These are phyloP conservation scores for Thalassia testudinum DNA, from an alignment of 116 monocot species.

Conservation along the genomic window DNA sequence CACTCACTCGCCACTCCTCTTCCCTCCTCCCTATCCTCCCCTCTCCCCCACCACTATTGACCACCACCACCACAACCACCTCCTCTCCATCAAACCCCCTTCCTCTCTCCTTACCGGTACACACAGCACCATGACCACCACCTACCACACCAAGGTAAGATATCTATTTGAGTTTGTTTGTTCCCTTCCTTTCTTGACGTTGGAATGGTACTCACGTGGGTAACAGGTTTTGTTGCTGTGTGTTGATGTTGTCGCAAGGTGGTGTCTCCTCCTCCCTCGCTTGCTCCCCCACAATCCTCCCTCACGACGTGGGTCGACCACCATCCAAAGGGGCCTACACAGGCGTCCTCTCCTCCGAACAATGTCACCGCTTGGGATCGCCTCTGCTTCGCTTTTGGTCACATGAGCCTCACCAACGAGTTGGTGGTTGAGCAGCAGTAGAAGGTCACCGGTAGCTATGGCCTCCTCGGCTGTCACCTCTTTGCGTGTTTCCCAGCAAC, in stretches of 20 bases:
- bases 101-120: conserved; percentile 10
- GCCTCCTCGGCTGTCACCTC: conserved; percentile 6
- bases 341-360: conserved; percentile 18
- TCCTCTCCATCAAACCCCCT: conserved; percentile 24
- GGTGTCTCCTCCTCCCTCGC: not conserved
- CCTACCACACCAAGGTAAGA: conserved; percentile 11
- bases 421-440: not conserved
- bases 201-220: not conserved
- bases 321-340: conserved; percentile 17
- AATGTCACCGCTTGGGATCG: conserved; percentile 21
- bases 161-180: not conserved
- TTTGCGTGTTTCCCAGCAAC: no score
- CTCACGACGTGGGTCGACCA: conserved; percentile 17
- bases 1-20: no score
- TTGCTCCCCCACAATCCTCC: conserved; percentile 45
- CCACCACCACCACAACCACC: conserved; percentile 7
- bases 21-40: no score
- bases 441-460: not conserved
- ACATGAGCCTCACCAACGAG: conserved; percentile 10
- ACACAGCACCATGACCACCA: not conserved
- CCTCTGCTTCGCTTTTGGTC: conserved; percentile 16
- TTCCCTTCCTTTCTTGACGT: not conserved
- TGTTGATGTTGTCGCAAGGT: not conserved
- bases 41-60: no score
- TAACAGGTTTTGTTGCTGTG: not conserved